These are phyloP conservation scores for Cytidiella melzeri DNA, from an alignment of 768 basidiomycete species.

Conservation along the genomic window DNA sequence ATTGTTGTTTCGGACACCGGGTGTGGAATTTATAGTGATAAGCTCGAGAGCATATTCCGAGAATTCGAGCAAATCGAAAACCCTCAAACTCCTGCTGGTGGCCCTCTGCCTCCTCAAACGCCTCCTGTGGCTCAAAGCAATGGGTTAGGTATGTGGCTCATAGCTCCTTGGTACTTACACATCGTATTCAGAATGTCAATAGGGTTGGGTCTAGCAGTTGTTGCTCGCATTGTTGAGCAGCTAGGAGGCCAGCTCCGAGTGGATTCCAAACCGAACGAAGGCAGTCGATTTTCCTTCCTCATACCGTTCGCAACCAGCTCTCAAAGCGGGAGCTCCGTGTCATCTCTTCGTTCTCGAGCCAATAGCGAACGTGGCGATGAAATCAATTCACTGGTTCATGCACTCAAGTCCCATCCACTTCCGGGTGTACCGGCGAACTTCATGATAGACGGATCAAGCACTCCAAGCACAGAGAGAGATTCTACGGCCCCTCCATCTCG, in stretches of 20 bases:
- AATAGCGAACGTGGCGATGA: slow-evolving; percentile 27
- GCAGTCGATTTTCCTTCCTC: slow-evolving; percentile 68
- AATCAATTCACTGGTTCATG: slow-evolving; percentile 43
- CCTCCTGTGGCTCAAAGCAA: neutral
- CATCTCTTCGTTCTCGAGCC: slow-evolving; percentile 25
- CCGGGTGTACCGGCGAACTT: neutral
- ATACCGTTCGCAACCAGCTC: slow-evolving; percentile 50
- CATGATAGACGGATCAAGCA: too few relatives aligned
- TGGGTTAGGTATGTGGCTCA: neutral
- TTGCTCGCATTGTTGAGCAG: slow-evolving; percentile 74
- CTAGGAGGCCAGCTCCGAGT: slow-evolving; percentile 75
- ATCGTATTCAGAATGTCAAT: neutral
- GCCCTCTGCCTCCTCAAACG: slow-evolving; percentile 1
- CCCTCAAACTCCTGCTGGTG: slow-evolving; percentile 33
- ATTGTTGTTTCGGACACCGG: slow-evolving; percentile 70
- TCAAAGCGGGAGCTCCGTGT: slow-evolving; percentile 10
- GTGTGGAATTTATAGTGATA: slow-evolving; percentile 57
- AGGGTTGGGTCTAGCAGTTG: slow-evolving; percentile 76
- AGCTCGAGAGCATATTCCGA: slow-evolving; percentile 71
- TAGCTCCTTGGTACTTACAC: neutral
- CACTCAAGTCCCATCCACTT: slow-evolving; percentile 30
- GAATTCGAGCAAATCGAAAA: slow-evolving; percentile 76
- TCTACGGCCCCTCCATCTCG: too few relatives aligned
- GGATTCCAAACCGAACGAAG: slow-evolving; percentile 59
- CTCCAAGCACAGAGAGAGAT: too few relatives aligned